phyloP scores from a whole-genome alignment of 805 yeast species.

The Pichia occidentalis region DNA sequence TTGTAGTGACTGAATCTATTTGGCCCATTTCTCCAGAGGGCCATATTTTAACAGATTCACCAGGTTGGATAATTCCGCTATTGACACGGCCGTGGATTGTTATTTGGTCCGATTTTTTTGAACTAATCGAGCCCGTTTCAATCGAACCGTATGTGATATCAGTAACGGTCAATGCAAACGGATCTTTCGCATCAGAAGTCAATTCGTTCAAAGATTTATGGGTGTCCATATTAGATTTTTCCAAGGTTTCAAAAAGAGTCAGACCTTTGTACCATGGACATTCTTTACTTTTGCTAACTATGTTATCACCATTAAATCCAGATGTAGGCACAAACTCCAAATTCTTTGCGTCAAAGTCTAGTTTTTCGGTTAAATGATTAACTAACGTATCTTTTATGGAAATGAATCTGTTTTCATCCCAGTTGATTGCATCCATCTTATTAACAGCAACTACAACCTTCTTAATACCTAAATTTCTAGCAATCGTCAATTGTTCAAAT shows the following conservation, averaged over 20 bases:
- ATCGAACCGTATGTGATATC: conserved; percentile 37
- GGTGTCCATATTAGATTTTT: conserved; percentile 25
- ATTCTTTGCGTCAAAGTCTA: conserved; percentile 39
- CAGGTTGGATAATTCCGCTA: conserved; percentile 63
- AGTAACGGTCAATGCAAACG: conserved; percentile 52
- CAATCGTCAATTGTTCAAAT: conserved; percentile 68
- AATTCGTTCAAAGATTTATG: conserved; percentile 22
- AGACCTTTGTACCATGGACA: conserved; percentile 37
- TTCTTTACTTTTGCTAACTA: conserved; percentile 37
- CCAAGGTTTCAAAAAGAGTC: conserved; percentile 38
- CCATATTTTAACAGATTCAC: conserved; percentile 52
- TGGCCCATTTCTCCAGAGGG: conserved; percentile 44
- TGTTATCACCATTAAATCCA: conserved; percentile 63
- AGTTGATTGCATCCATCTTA: conserved; percentile 59
- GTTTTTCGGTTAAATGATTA: conserved; percentile 45
- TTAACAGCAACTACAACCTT: conserved; percentile 57
- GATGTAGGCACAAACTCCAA: conserved; percentile 59
- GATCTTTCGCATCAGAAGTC: conserved; percentile 20
- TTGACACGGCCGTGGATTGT: conserved; percentile 58
- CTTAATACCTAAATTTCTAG: conserved; percentile 60
- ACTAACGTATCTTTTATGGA: conserved; percentile 43
- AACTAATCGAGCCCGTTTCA: conserved; percentile 5
- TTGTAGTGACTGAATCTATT: conserved; percentile 33
- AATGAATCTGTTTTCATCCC: conserved; percentile 48
- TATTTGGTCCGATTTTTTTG: conserved; percentile 39